These are phyloP conservation scores for Gastrodia elata DNA, from an alignment of 106 monocot genomes.

Conservation along the genomic window DNA sequence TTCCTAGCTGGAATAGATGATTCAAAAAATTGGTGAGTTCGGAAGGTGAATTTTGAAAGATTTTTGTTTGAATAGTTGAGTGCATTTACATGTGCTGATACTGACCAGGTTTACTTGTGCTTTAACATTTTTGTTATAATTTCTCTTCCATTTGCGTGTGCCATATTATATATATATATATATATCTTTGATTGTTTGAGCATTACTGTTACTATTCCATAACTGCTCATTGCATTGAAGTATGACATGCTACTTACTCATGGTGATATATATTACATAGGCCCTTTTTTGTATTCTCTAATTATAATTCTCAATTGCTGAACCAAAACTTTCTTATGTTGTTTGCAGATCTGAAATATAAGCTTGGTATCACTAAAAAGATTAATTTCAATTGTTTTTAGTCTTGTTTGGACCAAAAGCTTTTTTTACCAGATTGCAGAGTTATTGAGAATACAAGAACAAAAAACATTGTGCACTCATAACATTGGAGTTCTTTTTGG, in stretches of 20 bases:
- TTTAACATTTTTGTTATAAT: neutral
- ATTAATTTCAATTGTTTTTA: neutral
- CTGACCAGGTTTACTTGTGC: neutral
- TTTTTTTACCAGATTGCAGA: neutral
- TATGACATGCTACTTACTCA: neutral
- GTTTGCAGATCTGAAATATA: neutral
- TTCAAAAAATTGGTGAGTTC: conserved; percentile 67
- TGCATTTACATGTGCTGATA: neutral
- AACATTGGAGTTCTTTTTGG: too few relatives aligned
- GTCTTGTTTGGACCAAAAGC: neutral
- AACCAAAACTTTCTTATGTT: neutral
- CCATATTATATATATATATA: too few relatives aligned
- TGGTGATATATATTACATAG: neutral
- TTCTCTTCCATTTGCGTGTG: neutral
- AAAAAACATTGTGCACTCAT: too few relatives aligned
- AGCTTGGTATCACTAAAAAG: neutral
- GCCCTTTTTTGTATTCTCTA: neutral
- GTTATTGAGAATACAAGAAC: too few relatives aligned
- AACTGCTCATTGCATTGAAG: neutral
- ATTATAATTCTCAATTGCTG: neutral
- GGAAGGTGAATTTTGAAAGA: neutral
- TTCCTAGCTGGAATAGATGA: conserved; percentile 76
- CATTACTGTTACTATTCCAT: neutral
- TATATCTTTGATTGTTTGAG: neutral
- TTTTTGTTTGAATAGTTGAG: neutral